phyloP scores from a whole-genome alignment of 208 protist species.

The Acanthamoeba royreba region DNA sequence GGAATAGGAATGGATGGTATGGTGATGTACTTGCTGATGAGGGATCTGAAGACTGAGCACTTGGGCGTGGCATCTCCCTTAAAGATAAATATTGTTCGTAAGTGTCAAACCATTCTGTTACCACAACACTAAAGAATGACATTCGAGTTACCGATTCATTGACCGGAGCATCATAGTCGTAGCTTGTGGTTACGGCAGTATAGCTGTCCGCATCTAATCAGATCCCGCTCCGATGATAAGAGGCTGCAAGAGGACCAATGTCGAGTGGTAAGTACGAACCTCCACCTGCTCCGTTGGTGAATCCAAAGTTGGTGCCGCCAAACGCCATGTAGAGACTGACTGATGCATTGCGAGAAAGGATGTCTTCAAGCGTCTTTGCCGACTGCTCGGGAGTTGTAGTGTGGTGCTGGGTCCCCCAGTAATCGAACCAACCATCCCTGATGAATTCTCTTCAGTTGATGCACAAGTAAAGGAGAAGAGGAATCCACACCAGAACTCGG shows the following conservation, averaged over 20 bases:
- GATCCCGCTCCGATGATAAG: no score
- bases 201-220: neutral
- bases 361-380: neutral
- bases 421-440: constrained; percentile 10
- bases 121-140: no score
- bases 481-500: neutral
- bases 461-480: neutral
- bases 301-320: constrained; percentile 31
- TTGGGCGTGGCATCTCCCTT: neutral
- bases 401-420: constrained; percentile 15
- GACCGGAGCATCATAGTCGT: constrained; percentile 33
- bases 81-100: neutral
- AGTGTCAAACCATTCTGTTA: no score
- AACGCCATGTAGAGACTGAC: constrained; percentile 23
- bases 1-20: neutral
- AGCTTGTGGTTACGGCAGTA: neutral
- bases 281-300: neutral
- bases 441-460: no score
- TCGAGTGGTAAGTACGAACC: neutral
- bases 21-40: neutral
- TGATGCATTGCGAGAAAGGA: neutral
- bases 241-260: neutral
- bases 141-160: neutral
- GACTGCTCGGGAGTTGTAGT: neutral
- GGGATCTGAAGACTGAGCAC: neutral